phyloP scores from a whole-genome alignment of 169 alveolate genomes.

The Plasmodium yoelii region DNA sequence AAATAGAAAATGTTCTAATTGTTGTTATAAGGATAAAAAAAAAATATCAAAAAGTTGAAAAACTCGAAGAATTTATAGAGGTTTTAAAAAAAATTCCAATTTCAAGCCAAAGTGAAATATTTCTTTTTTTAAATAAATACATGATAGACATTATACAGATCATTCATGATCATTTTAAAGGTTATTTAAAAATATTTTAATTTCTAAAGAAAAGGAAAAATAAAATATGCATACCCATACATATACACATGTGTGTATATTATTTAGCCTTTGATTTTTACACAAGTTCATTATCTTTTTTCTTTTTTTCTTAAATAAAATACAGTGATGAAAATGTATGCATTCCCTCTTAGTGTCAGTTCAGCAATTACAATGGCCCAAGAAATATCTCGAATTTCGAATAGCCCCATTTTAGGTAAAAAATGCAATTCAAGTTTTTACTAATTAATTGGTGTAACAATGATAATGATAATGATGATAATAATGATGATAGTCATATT shows the following conservation, averaged over 20 bases:
- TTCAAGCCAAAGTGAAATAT: neutral
- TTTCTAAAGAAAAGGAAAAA: neutral
- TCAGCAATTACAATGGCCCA: neutral
- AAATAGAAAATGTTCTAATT: neutral
- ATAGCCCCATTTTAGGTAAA: neutral
- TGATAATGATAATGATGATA: no score
- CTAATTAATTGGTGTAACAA: no score
- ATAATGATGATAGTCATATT: no score
- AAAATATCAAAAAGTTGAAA: slow-evolving; percentile 4
- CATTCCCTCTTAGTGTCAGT: neutral
- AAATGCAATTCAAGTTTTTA: neutral
- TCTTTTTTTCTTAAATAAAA: neutral
- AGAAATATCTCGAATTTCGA: neutral
- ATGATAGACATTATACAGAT: neutral
- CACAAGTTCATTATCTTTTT: neutral
- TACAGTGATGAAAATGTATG: slow-evolving; percentile 17
- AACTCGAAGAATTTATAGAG: neutral
- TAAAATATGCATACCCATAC: neutral
- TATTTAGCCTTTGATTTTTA: neutral
- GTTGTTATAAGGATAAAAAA: slow-evolving; percentile 4
- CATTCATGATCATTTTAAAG: neutral
- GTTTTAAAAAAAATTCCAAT: neutral
- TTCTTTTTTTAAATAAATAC: neutral
- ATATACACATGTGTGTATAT: neutral
- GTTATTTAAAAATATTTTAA: neutral